Evolutionary conservation across 2,329 filamentous ascomycete genomes (phyloP).

Genomic region (Talaromyces verruculosus): DNA sequence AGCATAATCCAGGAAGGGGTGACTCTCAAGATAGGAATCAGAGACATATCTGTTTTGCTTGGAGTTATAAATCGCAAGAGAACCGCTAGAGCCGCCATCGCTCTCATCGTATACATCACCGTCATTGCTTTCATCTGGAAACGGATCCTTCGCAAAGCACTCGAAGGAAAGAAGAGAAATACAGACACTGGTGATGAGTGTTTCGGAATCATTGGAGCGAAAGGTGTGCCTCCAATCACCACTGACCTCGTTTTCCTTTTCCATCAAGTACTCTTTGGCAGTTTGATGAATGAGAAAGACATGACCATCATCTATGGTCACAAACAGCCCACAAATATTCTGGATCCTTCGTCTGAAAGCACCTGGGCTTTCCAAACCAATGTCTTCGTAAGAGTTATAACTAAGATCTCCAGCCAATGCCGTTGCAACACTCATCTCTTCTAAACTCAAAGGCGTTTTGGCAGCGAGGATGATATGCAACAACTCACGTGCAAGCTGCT

Average conservation of each 20-base stretch:
- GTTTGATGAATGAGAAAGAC: slow-evolving; percentile 18
- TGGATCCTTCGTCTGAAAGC: not conserved
- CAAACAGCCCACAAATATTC: slow-evolving; percentile 13
- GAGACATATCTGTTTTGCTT: not conserved
- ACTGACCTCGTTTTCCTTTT: not conserved
- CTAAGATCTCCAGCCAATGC: slow-evolving; percentile 21
- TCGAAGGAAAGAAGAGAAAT: slow-evolving; percentile 12
- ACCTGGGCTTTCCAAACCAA: not conserved
- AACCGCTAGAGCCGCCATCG: not conserved
- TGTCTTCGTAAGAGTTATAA: slow-evolving; percentile 10
- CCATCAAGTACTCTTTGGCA: slow-evolving; percentile 11
- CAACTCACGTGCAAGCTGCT: slow-evolving; percentile 15
- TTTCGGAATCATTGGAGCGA: not conserved
- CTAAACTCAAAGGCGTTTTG: slow-evolving; percentile 21
- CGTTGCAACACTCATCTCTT: slow-evolving; percentile 24
- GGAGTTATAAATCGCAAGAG: not conserved
- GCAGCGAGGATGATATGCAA: slow-evolving; percentile 27
- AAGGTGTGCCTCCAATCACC: slow-evolving; percentile 11
- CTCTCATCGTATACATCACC: not conserved
- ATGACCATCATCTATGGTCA: not conserved
- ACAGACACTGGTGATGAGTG: not conserved
- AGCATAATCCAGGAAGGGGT: slow-evolving; percentile 6
- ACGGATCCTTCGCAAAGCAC: not conserved
- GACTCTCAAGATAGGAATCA: not conserved
- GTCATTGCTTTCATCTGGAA: not conserved